Evolutionary conservation across 2,329 filamentous ascomycete species (phyloP).

Genomic region (Fusarium proliferatum): DNA sequence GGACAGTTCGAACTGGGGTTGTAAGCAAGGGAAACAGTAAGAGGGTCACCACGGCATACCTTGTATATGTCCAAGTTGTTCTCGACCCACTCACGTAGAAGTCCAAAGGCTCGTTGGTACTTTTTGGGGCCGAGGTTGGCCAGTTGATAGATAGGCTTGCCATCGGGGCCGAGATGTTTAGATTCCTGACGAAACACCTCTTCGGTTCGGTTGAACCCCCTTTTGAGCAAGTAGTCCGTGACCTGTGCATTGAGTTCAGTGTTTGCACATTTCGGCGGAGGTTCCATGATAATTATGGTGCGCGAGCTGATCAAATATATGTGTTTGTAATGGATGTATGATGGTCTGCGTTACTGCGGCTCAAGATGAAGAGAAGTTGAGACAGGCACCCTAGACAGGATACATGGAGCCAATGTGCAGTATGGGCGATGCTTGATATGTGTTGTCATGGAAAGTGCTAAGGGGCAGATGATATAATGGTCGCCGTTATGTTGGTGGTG

Average conservation of each 20-base stretch:
- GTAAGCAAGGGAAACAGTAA: slow-evolving; percentile 34
- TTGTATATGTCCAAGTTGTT: slow-evolving; percentile 96
- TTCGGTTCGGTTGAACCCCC: slow-evolving; percentile 93
- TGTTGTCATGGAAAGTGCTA: background rate
- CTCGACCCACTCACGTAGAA: slow-evolving; percentile 86
- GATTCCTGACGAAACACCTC: slow-evolving; percentile 93
- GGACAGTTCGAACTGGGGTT: slow-evolving; percentile 79
- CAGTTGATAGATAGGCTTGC: slow-evolving; percentile 75
- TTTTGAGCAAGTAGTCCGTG: slow-evolving; percentile 94
- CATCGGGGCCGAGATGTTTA: slow-evolving; percentile 82
- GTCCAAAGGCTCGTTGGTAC: slow-evolving; percentile 78
- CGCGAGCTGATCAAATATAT: background rate
- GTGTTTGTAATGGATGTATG: background rate
- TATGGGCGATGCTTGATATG: background rate
- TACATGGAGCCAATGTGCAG: background rate
- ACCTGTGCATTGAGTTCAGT: slow-evolving; percentile 59
- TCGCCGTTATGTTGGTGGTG: background rate
- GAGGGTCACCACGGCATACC: slow-evolving; percentile 55
- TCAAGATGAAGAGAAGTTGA: background rate
- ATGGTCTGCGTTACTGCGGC: background rate
- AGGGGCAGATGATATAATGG: background rate
- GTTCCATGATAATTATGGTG: background rate
- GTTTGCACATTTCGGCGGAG: background rate
- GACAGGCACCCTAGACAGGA: background rate
- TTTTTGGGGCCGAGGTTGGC: slow-evolving; percentile 80